Base-by-base conservation (phyloP, 768 basidiomycete genomes). In the Boletus edulis region DNA sequence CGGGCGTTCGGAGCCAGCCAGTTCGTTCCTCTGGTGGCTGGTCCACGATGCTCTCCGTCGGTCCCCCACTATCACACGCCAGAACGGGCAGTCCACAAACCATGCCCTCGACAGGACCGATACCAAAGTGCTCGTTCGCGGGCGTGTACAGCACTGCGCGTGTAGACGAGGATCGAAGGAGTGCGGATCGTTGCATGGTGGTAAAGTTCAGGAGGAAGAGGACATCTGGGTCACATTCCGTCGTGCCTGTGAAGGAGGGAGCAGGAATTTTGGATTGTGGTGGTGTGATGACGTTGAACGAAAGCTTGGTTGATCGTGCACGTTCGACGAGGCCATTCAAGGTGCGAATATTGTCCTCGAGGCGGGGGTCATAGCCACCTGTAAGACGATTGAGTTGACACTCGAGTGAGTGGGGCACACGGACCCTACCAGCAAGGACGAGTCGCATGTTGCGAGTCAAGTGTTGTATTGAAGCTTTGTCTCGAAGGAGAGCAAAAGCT, bases 61-160 rank as follows among this genome's bases (percentile, higher is more conserved):
- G 97, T 3, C 96, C 96, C 14, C 91, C 92, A 54, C 82, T 86
- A 65, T 91, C 73, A 62, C 89, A 92, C 0, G 94, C 95, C 18
- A 99, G 73, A 1, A 98, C 88, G 0, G 95, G 94, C 0, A 98
- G 70, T 3, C 94, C 92, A 45, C 90, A 94, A 9, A 85, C 81
- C 94, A 98, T 98, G 0, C 84, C 94, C 69, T 99, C 96, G 4
- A 98, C 82, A 3, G 97, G 96, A 0, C 88, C 95, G 61, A 99
- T 98, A 2, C 96, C 97, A 68, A 98, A 97, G 69, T 99, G 96
- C 64, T 99, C 96, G 69, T 96, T 96, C 9, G 81, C 75, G 0
- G 96, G 97, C 0, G 96, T 99, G 69, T 99, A 99, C 8, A 99
- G 78, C 0, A 98, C 76, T 0, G 83, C 90, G 15, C 83, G 71